Base-by-base conservation (phyloP, 2,329 filamentous ascomycete species). In the Dothideomycetidae sp. region DNA sequence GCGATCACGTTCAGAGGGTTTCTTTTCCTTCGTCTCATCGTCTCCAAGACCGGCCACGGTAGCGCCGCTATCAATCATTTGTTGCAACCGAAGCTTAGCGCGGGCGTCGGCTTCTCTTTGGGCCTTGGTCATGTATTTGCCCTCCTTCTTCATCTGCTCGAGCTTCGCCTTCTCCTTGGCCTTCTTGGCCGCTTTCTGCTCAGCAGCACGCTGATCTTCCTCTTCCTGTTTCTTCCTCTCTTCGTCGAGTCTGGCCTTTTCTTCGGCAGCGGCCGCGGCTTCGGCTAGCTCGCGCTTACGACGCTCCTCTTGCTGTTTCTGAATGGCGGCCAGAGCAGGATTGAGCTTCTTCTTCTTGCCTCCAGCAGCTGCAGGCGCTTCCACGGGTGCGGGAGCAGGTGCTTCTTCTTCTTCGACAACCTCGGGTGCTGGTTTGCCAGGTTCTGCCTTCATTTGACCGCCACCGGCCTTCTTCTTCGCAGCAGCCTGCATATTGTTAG, bases 281-380 rank as follows among this genome's bases (percentile, higher is more conserved):
- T 67, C 64, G 49, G 81, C 78, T 52, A 85, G 79, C 50, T 78
- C 67, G 40, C 61, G 64, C 47, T 64, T 68, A 40, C 70, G 70
- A n/a, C 81, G 61, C 47, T 81, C 78, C 54, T 90, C 83, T 55
- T 90, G 83, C 57, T 88, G 80, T 62, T 80, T 81, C 63, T 88
- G 81, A 19, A 92, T 63, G 31, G 77, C 66, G 33, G 73, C 69
- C 31, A 92, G 67, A 39, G 78, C 77, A 39, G 81, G 67, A 10
- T 81, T 80, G 12, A 96, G 50, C 66, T 96, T 98, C 74, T 93
- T 96, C 53, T 78, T 79, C 67, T 93, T 94, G 31, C 73, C 77
- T 17, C 70, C 64, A 26, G 59, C 53, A 26, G 59, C 53, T 10
- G 49, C 42, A 10, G 48, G 41, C 14, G 53, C 51, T 29, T 58